Evolutionary conservation across 208 protist species (phyloP), one percentile per base, ranked within the genome.

Genomic region (Trypanosoma caninum): DNA sequence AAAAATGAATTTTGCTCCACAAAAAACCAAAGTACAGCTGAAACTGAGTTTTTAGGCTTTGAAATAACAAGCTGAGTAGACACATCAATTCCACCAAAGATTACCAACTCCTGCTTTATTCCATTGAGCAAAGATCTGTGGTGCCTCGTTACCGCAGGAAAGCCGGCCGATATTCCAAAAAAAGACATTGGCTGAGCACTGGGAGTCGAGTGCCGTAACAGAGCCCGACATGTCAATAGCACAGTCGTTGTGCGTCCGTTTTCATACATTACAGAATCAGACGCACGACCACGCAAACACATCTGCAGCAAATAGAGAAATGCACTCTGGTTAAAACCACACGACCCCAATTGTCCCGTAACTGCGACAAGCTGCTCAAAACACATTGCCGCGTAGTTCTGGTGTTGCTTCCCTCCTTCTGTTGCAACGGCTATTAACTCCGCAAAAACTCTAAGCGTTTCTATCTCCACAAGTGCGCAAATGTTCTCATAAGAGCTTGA

Each of bases 11-110:
- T 51, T 22, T 42, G 5, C 28, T 71, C 65, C 7, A 71, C 23
- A 51, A 71, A 40, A 25, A 71, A 59, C 65, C 65, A 71, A 40
- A 64, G 38, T 45, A 62, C 50, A 45, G 22, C 50, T 16, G 65
- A 71, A 30, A 71, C 3, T 52, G 48, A 58, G 14, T 31, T 48
- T 37, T 64, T 40, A 45, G 33, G 16, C 38, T 59, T 71, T 33
- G 31, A 35, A 47, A 58, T 30, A 18, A 16, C 14, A 6, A 58
- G 41, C 44, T 51, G 48, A 31, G 57, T 59, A 9, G 65, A 48
- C 10, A 71, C 46, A 52, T 71, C 48, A 11, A 71, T 20, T 8
- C 65, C 65, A 51, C 56, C 47, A 51, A 27, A 40, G 35, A 64
- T 1, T 9, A 27, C 40, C 30, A 59, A 42, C 16, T 52, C 48